Base-by-base conservation (phyloP, 768 basidiomycete species). In the Pleurotus pulmonarius region DNA sequence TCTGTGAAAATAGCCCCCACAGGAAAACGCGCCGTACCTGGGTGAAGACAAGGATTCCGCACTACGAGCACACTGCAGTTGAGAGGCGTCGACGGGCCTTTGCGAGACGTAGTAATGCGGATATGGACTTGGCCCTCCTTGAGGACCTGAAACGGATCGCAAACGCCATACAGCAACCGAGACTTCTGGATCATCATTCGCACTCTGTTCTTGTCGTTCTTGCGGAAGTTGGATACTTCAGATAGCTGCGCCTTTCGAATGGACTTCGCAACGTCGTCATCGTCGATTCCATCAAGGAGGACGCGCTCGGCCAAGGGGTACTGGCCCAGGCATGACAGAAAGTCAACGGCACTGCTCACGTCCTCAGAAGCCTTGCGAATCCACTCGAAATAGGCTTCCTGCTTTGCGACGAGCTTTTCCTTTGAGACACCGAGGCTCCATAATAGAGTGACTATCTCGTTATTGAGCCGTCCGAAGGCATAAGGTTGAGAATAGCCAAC, bases 41-140 rank as follows among this genome's bases (percentile, higher is more conserved):
- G 85, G 67, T 87, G 83, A 45, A 87, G 74, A 59, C 86, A 88
- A 0, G 86, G 86, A 64, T 88, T 88, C 18, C 85, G 72, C 3
- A 86, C 83, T 4, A 87, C 79, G 4, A 87, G 70, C 0, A 87
- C 83, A 60, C 86, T 82, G 0, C 79, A 76, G 58, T 86, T 79
- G 39, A 83, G 82, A 1, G 80, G 75, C 0, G 85, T 85, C 3
- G 79, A 70, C 0, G 73, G 72, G 2, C 85, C 86, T 39, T 76
- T 78, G 16, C 79, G 73, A 15, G 73, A 72, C 0, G 74, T 70
- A 0, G 79, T 81, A 29, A 88, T 78, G 2, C 85, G 76, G 16
- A 87, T 78, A 61, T 85, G 79, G 0, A 88, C 84, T 60, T 87
- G 72, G 0, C 86, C 86, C 63, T 86, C 85, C 52, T 78, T 75